These are phyloP conservation scores for Fonsecaea nubica DNA, from an alignment of 2,329 filamentous ascomycete genomes.

Conservation along the genomic window DNA sequence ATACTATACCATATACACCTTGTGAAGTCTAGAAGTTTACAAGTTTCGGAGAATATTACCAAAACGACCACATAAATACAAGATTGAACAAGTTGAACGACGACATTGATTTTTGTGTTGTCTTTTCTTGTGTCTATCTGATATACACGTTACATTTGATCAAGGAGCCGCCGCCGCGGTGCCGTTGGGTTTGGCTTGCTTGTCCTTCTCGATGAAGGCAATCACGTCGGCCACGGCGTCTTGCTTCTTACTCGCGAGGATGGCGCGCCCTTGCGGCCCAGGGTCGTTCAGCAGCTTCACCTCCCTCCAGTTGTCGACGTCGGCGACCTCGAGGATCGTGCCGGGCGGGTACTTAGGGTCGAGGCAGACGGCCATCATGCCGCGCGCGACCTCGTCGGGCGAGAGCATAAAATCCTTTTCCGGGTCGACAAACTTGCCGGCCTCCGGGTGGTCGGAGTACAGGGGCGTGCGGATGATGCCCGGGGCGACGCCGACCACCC, in stretches of 20 bases:
- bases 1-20: background rate
- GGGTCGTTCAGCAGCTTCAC: conserved; percentile 59
- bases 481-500: conserved; percentile 53
- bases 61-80: too few species aligned
- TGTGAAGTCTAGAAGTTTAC: background rate
- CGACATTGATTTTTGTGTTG: too few species aligned
- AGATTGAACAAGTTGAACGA: too few species aligned
- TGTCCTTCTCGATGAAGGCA: conserved; percentile 15
- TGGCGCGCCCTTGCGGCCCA: conserved; percentile 54
- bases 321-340: conserved; percentile 63
- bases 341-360: conserved; percentile 53
- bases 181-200: background rate
- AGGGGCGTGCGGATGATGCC: conserved; percentile 64
- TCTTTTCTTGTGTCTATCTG: too few species aligned
- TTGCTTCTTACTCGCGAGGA: conserved; percentile 52
- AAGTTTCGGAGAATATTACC: too few species aligned
- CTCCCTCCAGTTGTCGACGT: conserved; percentile 53
- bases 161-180: too few species aligned
- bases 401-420: conserved; percentile 61
- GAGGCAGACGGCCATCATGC: conserved; percentile 63
- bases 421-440: conserved; percentile 58
- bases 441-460: conserved; percentile 67
- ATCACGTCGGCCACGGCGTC: conserved; percentile 53
- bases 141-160: too few species aligned
- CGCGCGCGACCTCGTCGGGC: conserved; percentile 64